Evolutionary conservation across 2,329 filamentous ascomycete species (phyloP).

Genomic region (Endoconidiophora polonica): DNA sequence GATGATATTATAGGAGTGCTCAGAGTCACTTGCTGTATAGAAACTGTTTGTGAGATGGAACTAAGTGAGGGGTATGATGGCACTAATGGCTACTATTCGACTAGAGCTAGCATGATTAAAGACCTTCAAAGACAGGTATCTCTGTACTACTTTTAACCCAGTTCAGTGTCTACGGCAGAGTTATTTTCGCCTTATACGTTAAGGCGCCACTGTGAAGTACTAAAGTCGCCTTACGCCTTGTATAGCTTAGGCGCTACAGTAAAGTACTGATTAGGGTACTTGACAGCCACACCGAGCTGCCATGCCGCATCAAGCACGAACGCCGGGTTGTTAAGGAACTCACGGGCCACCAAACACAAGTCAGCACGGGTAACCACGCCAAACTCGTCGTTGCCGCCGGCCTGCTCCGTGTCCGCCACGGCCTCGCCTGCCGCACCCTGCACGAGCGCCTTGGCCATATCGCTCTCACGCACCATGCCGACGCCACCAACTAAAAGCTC

Average conservation of each 20-base stretch:
- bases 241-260: conserved; percentile 20
- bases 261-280: conserved; percentile 53
- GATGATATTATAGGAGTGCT: too few relatives aligned
- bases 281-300: conserved; percentile 51
- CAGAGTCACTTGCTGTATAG: too few relatives aligned
- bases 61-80: too few relatives aligned
- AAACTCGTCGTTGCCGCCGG: conserved; percentile 25
- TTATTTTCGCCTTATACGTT: too few relatives aligned
- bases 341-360: conserved; percentile 54
- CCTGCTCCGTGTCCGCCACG: conserved; percentile 21
- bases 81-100: too few relatives aligned
- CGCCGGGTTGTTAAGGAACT: conserved; percentile 69
- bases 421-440: conserved; percentile 27
- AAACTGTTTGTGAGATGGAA: too few relatives aligned
- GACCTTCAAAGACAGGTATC: too few relatives aligned
- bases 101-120: too few relatives aligned
- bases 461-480: conserved; percentile 53
- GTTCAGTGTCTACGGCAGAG: too few relatives aligned
- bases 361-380: conserved; percentile 38
- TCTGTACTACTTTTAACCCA: too few relatives aligned
- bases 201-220: too few relatives aligned
- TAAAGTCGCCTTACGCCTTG: background rate
- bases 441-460: conserved; percentile 43
- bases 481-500: conserved; percentile 54
- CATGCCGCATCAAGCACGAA: conserved; percentile 59